phyloP scores from a whole-genome alignment of 495 filamentous ascomycete genomes.

The Talaromyces trachyspermus region DNA sequence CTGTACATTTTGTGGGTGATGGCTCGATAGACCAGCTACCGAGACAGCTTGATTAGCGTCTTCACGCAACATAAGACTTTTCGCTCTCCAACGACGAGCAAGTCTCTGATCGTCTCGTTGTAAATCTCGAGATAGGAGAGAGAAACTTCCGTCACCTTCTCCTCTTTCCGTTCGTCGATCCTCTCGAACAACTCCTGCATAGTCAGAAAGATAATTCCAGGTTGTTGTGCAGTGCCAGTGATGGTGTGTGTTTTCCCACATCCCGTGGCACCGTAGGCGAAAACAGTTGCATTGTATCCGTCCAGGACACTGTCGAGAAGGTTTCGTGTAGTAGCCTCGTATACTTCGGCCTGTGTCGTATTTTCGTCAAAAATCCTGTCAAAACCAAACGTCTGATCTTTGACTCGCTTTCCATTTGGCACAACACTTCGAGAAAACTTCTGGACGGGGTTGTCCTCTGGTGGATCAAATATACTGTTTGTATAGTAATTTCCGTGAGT shows the following conservation, averaged over 20 bases:
- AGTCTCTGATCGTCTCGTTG: constrained; percentile 96
- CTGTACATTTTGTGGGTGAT: constrained; percentile 79
- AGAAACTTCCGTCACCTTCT: constrained; percentile 84
- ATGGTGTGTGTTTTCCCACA: constrained; percentile 99
- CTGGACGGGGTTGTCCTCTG: constrained; percentile 92
- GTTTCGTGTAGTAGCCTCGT: constrained; percentile 83
- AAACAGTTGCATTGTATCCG: constrained; percentile 98
- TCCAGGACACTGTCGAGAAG: constrained; percentile 93
- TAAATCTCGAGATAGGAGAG: constrained; percentile 98
- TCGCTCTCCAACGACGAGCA: constrained; percentile 78
- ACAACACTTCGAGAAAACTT: constrained; percentile 79
- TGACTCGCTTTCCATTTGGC: constrained; percentile 82
- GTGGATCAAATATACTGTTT: constrained; percentile 87
- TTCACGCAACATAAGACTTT: constrained; percentile 92
- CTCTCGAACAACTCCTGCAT: constrained; percentile 98
- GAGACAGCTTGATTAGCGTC: constrained; percentile 91
- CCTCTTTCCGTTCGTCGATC: constrained; percentile 73
- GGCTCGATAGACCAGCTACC: constrained; percentile 85
- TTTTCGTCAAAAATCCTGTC: constrained; percentile 97
- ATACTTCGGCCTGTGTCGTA: constrained; percentile 86
- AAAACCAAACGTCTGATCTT: constrained; percentile 97
- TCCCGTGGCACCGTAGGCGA: constrained; percentile 95
- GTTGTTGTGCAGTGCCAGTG: constrained; percentile 85
- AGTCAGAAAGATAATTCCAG: constrained; percentile 96
- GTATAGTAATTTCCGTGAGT: constrained; percentile 8